phyloP scores from a whole-genome alignment of 2,329 filamentous ascomycete species.

The Sclerotinia borealis region DNA sequence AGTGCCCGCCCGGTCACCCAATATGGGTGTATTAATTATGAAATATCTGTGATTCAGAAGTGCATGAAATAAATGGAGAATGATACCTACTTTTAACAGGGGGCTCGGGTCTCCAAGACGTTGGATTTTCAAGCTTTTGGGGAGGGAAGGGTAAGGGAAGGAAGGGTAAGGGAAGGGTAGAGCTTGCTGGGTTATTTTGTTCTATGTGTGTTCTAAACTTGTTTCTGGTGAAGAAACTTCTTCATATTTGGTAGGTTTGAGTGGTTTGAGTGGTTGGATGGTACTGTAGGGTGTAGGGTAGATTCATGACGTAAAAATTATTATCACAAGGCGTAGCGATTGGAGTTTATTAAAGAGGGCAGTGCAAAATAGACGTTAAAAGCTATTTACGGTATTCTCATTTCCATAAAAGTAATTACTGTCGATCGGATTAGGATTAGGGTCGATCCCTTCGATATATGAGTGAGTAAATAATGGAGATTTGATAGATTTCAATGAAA shows the following conservation, averaged over 20 bases:
- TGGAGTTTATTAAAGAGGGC: neutral
- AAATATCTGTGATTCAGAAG: neutral
- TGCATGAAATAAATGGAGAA: constrained; percentile 2
- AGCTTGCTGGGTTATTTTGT: neutral
- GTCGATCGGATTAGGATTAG: neutral
- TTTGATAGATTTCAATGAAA: neutral
- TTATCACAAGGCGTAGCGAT: neutral
- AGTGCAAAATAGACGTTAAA: no score
- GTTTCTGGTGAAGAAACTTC: neutral
- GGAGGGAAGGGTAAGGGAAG: neutral
- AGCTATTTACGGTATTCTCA: neutral
- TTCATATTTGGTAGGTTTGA: neutral
- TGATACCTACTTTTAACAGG: neutral
- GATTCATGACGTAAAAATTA: neutral
- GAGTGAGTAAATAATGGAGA: no score
- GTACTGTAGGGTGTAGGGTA: no score
- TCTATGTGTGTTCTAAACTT: neutral
- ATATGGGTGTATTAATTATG: no score
- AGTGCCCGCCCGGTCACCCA: no score
- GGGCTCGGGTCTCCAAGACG: neutral
- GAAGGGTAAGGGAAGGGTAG: neutral
- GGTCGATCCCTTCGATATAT: neutral
- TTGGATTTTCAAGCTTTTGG: neutral
- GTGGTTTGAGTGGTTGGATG: neutral
- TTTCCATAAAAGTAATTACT: neutral